Conservation (phyloP, 768 basidiomycete genomes). For the Lanmaoa rubissima region DNA sequence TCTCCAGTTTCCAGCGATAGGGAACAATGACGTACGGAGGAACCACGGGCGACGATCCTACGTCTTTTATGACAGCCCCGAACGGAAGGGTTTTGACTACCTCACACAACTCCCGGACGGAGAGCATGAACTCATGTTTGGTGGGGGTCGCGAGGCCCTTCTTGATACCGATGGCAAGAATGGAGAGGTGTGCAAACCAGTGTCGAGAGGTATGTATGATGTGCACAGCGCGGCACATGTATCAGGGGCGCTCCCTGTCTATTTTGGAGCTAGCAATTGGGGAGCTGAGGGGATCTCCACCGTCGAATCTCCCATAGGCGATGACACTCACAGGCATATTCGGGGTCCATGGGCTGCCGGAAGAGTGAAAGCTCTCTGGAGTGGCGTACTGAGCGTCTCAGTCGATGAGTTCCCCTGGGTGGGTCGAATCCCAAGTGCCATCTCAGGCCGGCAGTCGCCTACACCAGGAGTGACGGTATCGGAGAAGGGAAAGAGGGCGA, state of each 20-base stretch:
- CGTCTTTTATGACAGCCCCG: constrained; percentile 50
- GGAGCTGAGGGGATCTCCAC: constrained; percentile 37
- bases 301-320: constrained; percentile 10
- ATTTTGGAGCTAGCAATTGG: constrained; percentile 49
- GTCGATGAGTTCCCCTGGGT: constrained; percentile 69
- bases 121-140: constrained; percentile 59
- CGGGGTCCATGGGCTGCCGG: constrained; percentile 38
- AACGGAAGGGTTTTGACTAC: constrained; percentile 53
- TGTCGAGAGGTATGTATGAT: constrained; percentile 31
- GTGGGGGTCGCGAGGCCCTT: constrained; percentile 49
- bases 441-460: constrained; percentile 43
- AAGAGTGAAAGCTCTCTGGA: constrained; percentile 57
- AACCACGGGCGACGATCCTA: constrained; percentile 51
- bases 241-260: constrained; percentile 49
- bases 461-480: neutral
- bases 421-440: constrained; percentile 51
- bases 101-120: constrained; percentile 57
- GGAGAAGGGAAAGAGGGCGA: constrained; percentile 3
- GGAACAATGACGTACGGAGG: constrained; percentile 8
- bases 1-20: constrained; percentile 19
- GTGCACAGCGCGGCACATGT: constrained; percentile 41
- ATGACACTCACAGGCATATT: constrained; percentile 11
- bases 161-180: neutral
- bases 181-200: constrained; percentile 23
- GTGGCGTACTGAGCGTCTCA: constrained; percentile 61